Percentiles rank a stretch among this genome's conserved stretches.
Conservation (phyloP, 768 basidiomycete genomes). For the Dentipellis sp. region DNA sequence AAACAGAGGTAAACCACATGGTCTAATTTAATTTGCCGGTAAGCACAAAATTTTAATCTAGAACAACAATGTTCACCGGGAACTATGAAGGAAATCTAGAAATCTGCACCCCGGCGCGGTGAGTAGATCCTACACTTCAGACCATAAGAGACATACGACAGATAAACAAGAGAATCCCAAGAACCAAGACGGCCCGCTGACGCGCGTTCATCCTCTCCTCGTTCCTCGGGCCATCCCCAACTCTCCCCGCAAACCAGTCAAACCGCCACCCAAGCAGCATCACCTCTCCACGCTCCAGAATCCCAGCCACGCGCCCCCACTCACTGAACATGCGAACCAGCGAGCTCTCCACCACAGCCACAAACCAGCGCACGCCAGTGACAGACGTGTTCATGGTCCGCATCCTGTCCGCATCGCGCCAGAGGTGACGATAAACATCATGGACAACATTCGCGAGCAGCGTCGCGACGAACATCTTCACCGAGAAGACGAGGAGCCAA, state of each 20-base stretch:
- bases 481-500: conserved; percentile 11
- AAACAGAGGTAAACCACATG: no score
- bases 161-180: conserved; percentile 4
- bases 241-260: conserved; percentile 44
- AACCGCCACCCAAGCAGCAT: conserved; percentile 32
- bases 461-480: conserved; percentile 19
- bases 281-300: conserved; percentile 35
- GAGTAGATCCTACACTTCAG: no score
- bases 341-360: conserved; percentile 40
- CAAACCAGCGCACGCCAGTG: conserved; percentile 25
- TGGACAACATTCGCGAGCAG: conserved; percentile 34
- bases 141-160: background rate
- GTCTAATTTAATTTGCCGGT: no score
- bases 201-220: conserved; percentile 36
- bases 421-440: conserved; percentile 41
- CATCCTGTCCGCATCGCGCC: conserved; percentile 29
- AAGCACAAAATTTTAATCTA: no score
- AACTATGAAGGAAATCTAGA: no score
- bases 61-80: no score
- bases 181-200: conserved; percentile 20
- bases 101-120: no score
- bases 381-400: conserved; percentile 26
- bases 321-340: conserved; percentile 44
- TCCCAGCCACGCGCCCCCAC: conserved; percentile 35
- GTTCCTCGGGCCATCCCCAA: conserved; percentile 28